Base-by-base conservation (phyloP, 2,329 filamentous ascomycete species). In the Aspergillus pseudoterreus region DNA sequence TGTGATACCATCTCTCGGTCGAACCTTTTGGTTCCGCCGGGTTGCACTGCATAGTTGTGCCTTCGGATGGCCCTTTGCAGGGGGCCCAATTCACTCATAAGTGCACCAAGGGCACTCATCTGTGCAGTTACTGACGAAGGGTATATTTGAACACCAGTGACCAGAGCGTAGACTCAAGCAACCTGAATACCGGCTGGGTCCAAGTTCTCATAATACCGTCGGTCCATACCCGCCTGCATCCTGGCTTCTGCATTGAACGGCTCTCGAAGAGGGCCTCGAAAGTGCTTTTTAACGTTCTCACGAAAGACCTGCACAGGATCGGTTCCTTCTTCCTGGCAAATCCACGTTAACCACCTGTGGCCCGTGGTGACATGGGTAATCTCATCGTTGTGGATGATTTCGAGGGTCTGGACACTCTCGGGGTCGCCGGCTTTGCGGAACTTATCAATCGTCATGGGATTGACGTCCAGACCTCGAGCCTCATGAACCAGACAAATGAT, bases 291-390 rank as follows among this genome's bases (percentile, higher is more conserved):
- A 12, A 77, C 75, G 51, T 74, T 76, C 39, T 55, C 55, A 4
- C 75, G 68, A 58, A 77, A 77, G 4, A 77, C 72, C 41, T 74
- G 64, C 4, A 77, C 71, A 0, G 75, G 72, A 50, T 77, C 73
- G 0, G 71, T 74, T 11, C 63, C 68, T 58, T 77, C 75, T 43
- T 76, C 69, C 27, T 69, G 63, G 45, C 75, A 77, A 19, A 77
- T 76, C 75, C 75, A 77, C 2, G 66, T 72, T 36, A 77, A 51
- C 75, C 75, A 77, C 32, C 75, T 61, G 52, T 77, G 74, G 4
- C 75, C 75, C 4, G 75, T 76, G 0, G 75, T 77, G 17, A 77
- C 75, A 54, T 77, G 75, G 0, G 75, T 77, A 39, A 77, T 76
- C 56, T 77, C 75, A 42, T 77, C 75, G 45, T 75, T 76, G 47